phyloP scores from a whole-genome alignment of 495 filamentous ascomycete genomes.

The Neurospora sp. region DNA sequence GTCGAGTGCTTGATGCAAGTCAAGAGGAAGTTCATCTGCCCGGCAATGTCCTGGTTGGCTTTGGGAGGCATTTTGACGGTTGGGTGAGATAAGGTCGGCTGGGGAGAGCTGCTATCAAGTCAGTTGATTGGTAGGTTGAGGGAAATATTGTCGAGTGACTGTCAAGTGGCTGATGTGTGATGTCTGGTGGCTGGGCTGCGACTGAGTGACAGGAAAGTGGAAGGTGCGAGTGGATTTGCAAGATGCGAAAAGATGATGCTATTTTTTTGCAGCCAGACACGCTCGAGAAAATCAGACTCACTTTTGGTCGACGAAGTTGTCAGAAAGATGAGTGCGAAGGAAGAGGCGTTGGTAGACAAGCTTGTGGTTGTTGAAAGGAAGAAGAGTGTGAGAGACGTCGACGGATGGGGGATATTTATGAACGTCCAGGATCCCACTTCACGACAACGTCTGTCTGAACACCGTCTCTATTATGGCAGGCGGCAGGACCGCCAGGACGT shows the following conservation, averaged over 20 bases:
- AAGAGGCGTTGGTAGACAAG: not conserved
- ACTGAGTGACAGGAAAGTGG: not conserved
- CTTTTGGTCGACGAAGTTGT: not conserved
- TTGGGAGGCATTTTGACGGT: conserved; percentile 36
- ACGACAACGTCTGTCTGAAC: not conserved
- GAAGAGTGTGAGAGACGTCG: not conserved
- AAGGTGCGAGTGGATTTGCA: not conserved
- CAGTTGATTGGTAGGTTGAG: not conserved
- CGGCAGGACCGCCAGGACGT: not conserved
- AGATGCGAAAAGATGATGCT: not conserved
- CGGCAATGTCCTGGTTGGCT: conserved; percentile 28
- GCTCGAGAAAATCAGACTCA: not conserved
- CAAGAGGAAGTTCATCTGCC: conserved; percentile 54
- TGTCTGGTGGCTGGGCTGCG: not conserved
- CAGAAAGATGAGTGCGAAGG: not conserved
- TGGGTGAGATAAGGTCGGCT: not conserved
- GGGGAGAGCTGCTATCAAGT: not conserved
- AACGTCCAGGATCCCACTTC: not conserved
- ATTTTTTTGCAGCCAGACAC: not conserved
- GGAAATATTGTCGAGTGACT: not conserved
- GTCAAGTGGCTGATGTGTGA: not conserved
- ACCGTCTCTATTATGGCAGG: not conserved
- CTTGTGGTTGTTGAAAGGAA: not conserved
- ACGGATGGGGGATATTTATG: not conserved
- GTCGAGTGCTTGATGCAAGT: conserved; percentile 50